Evolutionary conservation across 2,329 filamentous ascomycete species (phyloP).

Genomic region (Spiromastix sp.): DNA sequence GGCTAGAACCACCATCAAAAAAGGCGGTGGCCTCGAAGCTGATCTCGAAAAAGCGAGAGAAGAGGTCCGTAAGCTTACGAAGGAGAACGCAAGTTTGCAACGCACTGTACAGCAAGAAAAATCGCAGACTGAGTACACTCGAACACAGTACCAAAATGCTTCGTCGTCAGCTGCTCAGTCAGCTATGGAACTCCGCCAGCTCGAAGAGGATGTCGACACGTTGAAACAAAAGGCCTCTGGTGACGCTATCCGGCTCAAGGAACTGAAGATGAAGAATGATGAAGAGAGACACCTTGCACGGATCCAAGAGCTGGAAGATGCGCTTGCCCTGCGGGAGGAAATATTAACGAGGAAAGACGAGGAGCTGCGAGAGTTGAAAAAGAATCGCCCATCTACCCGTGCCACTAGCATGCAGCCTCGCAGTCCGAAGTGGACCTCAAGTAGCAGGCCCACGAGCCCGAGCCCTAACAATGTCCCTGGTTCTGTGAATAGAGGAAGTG

Average conservation of each 20-base stretch:
- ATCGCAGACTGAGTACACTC: conserved; percentile 36
- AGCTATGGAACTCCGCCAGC: conserved; percentile 25
- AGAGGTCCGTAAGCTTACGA: conserved; percentile 27
- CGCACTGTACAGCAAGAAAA: conserved; percentile 31
- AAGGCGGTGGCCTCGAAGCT: conserved; percentile 28
- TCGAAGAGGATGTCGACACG: conserved; percentile 27
- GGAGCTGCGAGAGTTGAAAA: conserved; percentile 34
- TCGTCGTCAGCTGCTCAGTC: conserved; percentile 34
- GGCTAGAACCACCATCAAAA: conserved; percentile 29
- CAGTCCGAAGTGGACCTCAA: conserved; percentile 28
- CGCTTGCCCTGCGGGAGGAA: conserved; percentile 26
- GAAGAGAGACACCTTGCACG: conserved; percentile 25
- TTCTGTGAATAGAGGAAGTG: conserved; percentile 24
- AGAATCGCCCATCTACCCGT: conserved; percentile 32
- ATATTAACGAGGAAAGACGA: conserved; percentile 34
- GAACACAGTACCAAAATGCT: conserved; percentile 37
- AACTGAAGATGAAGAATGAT: conserved; percentile 26
- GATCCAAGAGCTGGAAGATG: conserved; percentile 28
- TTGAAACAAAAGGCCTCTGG: conserved; percentile 27
- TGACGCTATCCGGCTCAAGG: conserved; percentile 27
- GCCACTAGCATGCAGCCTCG: conserved; percentile 34
- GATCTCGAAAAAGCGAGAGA: conserved; percentile 32
- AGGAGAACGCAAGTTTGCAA: conserved; percentile 25
- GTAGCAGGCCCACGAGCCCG: conserved; percentile 32
- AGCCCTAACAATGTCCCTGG: conserved; percentile 25